Evolutionary conservation across 1,284 basidiomycete species (phyloP), one percentile per base, ranked within the genome.

Genomic region (Ustilago trichophora): DNA sequence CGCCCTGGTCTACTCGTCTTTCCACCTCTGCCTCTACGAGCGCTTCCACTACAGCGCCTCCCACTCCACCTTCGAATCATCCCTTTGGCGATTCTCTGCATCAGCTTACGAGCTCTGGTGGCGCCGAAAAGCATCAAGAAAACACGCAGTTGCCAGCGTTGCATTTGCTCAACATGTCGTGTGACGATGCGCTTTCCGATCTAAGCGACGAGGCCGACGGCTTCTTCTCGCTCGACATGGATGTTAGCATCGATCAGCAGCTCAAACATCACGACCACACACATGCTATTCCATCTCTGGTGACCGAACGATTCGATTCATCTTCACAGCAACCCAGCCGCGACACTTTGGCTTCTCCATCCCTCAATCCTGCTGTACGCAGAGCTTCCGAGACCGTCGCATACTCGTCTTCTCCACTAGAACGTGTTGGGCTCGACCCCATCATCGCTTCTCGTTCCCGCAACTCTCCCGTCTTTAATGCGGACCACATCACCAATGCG

Each of bases 141-240:
- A 25, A 29, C 27, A 7, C 7, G 15, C 43, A 44, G 18, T 42
- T 68, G 3, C 65, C 65, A 0, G 36, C 45, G 11, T 58, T 68
- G 3, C 58, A 63, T 32, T 33, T 68, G 46, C 57, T 68, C 54
- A 60, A 68, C 35, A 60, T 62, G 52, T 60, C 56, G 16, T 47
- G 56, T 33, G 57, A 67, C 40, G 64, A 60, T 36, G 45, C 48
- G 2, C 38, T 52, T 16, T 53, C 44, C 26, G 70, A 73, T 13
- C 10, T 43, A 18, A 67, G 58, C 43, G 60, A 71, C 31, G 67
- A 71, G 46, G 45, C 55, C 16, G 71, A 73, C 25, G 68, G 72
- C 29, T 74, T 74, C 57, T 74, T 74, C 36, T 68, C 72, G 12
- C 66, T 74, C 32, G 69, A 74, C n/a, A 59, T 68, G 55, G 72